Base-by-base conservation (phyloP, 2,329 filamentous ascomycete species). In the Penicillium sp. region DNA sequence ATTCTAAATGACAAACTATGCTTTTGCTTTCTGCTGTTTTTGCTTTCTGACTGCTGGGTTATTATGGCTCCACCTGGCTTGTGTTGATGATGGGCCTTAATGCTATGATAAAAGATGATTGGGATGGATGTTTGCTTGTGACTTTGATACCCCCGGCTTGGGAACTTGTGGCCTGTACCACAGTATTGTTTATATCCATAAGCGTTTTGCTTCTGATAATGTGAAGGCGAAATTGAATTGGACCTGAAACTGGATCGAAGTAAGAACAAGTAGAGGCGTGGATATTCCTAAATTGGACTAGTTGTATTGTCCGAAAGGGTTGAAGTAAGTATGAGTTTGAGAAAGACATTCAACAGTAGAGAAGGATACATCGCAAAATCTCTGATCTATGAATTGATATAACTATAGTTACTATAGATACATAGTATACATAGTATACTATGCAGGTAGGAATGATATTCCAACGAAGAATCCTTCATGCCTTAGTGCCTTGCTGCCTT, bases 1-100 rank as follows among this genome's bases (percentile, higher is more conserved):
- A 25, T 33, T 74, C 38, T 73, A 62, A 67, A 50, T 29, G 5
- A 19, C 29, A 12, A 10, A 7, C 4, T 4, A 3, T 37, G 6
- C 10, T 19, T 31, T 38, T 37, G n/a, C 33, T 51, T 40, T 47
- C 42, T 51, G n/a, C 33, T 48, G 38, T 19, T 40, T 50, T 27
- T 53, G 48, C 37, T 56, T 38, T 49, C 15, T 38, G 27, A 42
- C 35, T 35, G 29, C 25, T 37, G 31, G 43, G 31, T 27, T 33
- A 19, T 38, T 9, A 40, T 49, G 45, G 35, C 48, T 45, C 48
- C 6, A 33, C 43, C 55, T 42, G 50, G 35, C 21, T 29, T 33
- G 4, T 35, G 17, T 55, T 55, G 37, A 54, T n/a, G 33, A 35
- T 31, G 40, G 23, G 47, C 47, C 19, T 33, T 13, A 31, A 48